Base-by-base conservation (phyloP, 257 asterid genomes). In the Penstemon newberryi region DNA sequence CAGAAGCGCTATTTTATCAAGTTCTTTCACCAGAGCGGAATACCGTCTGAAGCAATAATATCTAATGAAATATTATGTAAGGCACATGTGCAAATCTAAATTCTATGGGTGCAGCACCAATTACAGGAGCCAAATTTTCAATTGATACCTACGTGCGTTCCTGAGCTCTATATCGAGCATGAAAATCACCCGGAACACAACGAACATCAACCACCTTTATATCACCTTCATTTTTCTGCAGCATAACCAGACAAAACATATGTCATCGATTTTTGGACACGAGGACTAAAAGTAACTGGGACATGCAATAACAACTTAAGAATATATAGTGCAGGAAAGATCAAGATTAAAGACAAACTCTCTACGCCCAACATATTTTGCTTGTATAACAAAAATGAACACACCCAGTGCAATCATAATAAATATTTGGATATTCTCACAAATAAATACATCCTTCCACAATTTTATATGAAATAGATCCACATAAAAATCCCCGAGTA, bases 91-190 rank as follows among this genome's bases (percentile, higher is more conserved):
- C 36, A 45, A 52, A 71, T 18, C 10, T 33, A 56, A 69, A 46
- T 60, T 64, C n/a, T 54, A 66, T 59, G 72, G 60, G 62, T 44
- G 11, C 46, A 42, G 6, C 10, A 40, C 60, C 41, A 60, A 37
- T 64, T 70, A 11, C 76, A 54, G 13, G 38, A 42, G 60, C 41
- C 70, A 70, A 59, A 51, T 37, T 70, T 65, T 54, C 61, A 25
- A 42, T 47, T 64, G 94, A 85, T 84, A 91, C 97, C 88, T 85
- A 90, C 97, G 89, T 90, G 84, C 99, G 96, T 78, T 85, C 88
- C 97, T 25, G 33, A 25, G 33, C 99, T 78, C 65, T 89, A 74
- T 85, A 84, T 66, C 99, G 90, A 51, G 96, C 79, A 82, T 93
- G 99, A 80, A 90, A 93, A 83, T 85, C 91, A 69, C 84, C 61